phyloP scores from a whole-genome alignment of 108 stramenopile species.

The Mediolabrus comicus region DNA sequence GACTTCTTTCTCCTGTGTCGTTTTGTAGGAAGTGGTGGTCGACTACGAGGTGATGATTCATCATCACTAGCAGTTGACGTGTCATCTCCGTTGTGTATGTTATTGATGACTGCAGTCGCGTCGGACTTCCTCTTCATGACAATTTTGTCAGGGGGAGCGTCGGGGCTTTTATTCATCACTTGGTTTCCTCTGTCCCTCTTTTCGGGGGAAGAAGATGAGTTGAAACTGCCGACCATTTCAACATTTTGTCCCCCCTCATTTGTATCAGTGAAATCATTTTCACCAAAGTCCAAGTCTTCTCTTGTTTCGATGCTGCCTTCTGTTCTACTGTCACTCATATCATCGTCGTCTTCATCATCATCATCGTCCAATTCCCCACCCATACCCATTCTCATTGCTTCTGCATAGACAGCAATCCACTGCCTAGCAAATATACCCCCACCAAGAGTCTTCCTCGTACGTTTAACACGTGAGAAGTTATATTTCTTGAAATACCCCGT shows the following conservation, averaged over 20 bases:
- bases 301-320: constrained; percentile 22
- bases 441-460: constrained; percentile 75
- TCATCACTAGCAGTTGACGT: constrained; percentile 21
- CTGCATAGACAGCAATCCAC: constrained; percentile 79
- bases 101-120: not conserved
- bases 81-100: constrained; percentile 19
- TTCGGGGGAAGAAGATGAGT: constrained; percentile 18
- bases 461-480: constrained; percentile 79
- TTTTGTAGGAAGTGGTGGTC: not conserved
- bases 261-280: not conserved
- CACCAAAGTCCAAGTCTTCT: constrained; percentile 16
- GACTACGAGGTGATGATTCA: constrained; percentile 20
- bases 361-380: constrained; percentile 28
- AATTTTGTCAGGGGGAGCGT: constrained; percentile 32
- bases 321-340: constrained; percentile 33
- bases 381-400: constrained; percentile 68
- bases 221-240: not conserved
- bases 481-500: constrained; percentile 62
- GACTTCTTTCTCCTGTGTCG: constrained; percentile 10
- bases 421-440: constrained; percentile 83
- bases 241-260: not conserved
- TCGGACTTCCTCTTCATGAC: constrained; percentile 46
- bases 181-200: not conserved
- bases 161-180: not conserved
- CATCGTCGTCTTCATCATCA: constrained; percentile 40